Evolutionary conservation across 202 grass and related monocot genomes (phyloP).

Genomic region (Carex sylvatica): DNA sequence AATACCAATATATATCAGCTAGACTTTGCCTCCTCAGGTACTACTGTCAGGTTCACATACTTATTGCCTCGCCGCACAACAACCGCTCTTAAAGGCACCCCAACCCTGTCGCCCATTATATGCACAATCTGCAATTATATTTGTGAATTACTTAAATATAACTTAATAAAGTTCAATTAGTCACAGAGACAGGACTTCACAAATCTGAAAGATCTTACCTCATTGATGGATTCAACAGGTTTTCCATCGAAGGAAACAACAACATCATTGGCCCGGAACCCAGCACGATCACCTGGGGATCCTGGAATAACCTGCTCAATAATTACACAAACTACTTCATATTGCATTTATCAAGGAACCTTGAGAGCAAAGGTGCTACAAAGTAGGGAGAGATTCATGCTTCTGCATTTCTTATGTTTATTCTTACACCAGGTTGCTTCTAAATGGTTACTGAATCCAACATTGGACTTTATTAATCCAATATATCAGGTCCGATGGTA

Average conservation of each 20-base stretch:
- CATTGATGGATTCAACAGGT: conserved; percentile 58
- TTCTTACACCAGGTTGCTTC: neutral
- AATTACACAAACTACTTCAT: conserved; percentile 34
- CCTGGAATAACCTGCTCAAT: conserved; percentile 70
- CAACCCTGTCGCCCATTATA: conserved; percentile 69
- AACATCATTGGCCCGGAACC: conserved; percentile 75
- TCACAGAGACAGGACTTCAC: neutral
- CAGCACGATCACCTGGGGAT: conserved; percentile 66
- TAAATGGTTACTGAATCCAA: neutral
- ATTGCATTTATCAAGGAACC: neutral
- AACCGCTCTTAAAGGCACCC: conserved; percentile 54
- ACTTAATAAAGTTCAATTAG: neutral
- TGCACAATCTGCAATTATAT: conserved; percentile 55
- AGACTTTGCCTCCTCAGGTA: conserved; percentile 61
- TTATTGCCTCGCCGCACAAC: conserved; percentile 47
- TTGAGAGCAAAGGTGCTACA: neutral
- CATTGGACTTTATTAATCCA: neutral
- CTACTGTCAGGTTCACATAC: conserved; percentile 46
- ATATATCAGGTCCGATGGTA: neutral
- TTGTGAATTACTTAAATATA: conserved; percentile 9
- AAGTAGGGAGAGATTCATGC: neutral
- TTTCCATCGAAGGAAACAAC: conserved; percentile 69
- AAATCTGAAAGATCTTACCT: conserved; percentile 39
- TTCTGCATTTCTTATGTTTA: neutral
- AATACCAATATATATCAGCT: conserved; percentile 31